A percentile compares a stretch with the other conserved stretches of the same genome.
Conservation (phyloP, 2,329 filamentous ascomycete genomes). For the Colletotrichum sp. region DNA sequence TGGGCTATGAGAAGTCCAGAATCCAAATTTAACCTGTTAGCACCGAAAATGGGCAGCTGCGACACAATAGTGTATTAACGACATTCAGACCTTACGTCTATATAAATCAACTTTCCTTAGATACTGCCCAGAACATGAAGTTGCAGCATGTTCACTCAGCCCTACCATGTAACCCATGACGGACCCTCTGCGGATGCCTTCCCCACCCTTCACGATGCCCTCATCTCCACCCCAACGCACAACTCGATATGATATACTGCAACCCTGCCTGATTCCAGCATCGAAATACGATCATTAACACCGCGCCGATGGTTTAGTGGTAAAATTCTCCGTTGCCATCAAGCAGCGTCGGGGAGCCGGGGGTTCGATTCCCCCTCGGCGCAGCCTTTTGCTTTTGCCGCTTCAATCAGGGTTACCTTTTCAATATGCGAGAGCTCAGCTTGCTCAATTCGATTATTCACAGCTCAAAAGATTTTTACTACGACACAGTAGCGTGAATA, state of each 20-base stretch:
- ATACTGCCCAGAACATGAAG: no score
- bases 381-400: background rate
- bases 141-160: background rate
- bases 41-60: no score
- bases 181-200: background rate
- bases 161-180: background rate
- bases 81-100: no score
- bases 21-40: no score
- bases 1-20: no score
- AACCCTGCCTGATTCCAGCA: fast-evolving
- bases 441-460: no score
- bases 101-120: no score
- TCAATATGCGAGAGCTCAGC: no score
- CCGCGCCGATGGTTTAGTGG: constrained; percentile 13
- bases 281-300: background rate
- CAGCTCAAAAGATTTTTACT: no score
- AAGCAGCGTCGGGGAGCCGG: constrained; percentile 8
- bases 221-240: background rate
- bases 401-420: background rate
- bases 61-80: no score
- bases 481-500: background rate
- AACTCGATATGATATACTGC: background rate
- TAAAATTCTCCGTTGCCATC: constrained; percentile 16
- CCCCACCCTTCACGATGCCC: background rate
- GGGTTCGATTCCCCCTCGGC: constrained; percentile 12